A percentile compares a stretch with the other conserved stretches of the same genome.
phyloP scores from a whole-genome alignment of 2,329 filamentous ascomycete species.

The Scolecobasidium constrictum region DNA sequence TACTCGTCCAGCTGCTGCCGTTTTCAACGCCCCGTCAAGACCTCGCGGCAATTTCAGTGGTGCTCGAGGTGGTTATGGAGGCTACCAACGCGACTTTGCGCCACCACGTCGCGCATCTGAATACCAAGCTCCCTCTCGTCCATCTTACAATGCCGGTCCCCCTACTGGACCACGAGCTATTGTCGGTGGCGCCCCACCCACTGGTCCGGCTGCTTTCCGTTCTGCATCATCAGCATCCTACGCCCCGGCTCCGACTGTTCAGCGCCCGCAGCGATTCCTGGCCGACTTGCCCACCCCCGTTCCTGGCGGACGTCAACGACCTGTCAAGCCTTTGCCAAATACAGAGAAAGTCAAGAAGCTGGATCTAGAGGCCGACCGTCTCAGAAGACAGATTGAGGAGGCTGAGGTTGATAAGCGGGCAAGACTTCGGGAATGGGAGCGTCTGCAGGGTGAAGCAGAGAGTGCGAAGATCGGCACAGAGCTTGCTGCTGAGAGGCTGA shows the following conservation, averaged over 20 bases:
- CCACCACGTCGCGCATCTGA: slow-evolving; percentile 6
- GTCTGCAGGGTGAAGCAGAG: slow-evolving; percentile 31
- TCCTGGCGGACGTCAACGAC: slow-evolving; percentile 26
- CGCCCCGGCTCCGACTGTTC: too few species aligned
- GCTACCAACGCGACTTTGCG: not conserved
- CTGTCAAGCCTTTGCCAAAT: slow-evolving; percentile 20
- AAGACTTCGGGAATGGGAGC: slow-evolving; percentile 34
- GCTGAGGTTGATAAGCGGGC: slow-evolving; percentile 34
- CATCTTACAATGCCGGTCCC: not conserved
- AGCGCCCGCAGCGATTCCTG: slow-evolving; percentile 19
- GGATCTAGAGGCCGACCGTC: slow-evolving; percentile 34
- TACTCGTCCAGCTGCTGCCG: slow-evolving; percentile 14
- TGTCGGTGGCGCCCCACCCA: slow-evolving; percentile 1
- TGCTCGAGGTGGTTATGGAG: slow-evolving; percentile 18
- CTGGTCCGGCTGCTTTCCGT: slow-evolving; percentile 18
- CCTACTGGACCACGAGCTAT: slow-evolving; percentile 7
- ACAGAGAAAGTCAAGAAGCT: slow-evolving; percentile 24
- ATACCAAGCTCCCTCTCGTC: not conserved
- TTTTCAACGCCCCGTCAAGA: slow-evolving; percentile 27
- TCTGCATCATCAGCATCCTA: slow-evolving; percentile 15
- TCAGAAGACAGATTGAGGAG: slow-evolving; percentile 34
- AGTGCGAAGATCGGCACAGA: slow-evolving; percentile 33
- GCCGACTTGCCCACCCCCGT: slow-evolving; percentile 32
- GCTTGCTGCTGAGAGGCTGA: slow-evolving; percentile 35
- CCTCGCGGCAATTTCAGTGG: slow-evolving; percentile 24